These are phyloP conservation scores for Coniochaeta sp. DNA, from an alignment of 2,329 filamentous ascomycete species.

Conservation along the genomic window DNA sequence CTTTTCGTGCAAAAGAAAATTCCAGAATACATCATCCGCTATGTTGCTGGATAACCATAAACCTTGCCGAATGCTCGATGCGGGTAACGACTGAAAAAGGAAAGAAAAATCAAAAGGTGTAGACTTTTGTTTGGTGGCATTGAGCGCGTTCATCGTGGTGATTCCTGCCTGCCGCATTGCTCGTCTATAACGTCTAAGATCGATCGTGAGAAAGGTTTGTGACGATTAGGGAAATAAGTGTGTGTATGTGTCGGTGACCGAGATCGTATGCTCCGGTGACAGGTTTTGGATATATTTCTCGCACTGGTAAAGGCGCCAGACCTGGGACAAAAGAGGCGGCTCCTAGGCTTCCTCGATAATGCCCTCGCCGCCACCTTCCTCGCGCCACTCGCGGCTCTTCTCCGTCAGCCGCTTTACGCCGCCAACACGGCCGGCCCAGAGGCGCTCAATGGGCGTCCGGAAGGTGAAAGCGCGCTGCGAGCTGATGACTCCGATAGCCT, in stretches of 20 bases:
- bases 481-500: conserved; percentile 94
- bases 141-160: conserved; percentile 1
- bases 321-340: background rate
- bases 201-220: background rate
- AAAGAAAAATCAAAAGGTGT: conserved; percentile 5
- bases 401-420: conserved; percentile 80
- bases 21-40: background rate
- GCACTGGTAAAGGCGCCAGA: background rate
- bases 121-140: background rate
- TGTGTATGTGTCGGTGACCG: too few species aligned
- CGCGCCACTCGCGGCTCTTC: conserved; percentile 84
- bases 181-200: conserved; percentile 4
- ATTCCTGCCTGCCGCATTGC: conserved; percentile 1
- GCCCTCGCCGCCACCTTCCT: conserved; percentile 69
- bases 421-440: conserved; percentile 78
- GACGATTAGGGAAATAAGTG: background rate
- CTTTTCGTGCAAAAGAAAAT: conserved; percentile 2
- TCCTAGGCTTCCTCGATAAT: conserved; percentile 53
- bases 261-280: too few species aligned
- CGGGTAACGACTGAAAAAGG: background rate
- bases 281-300: too few species aligned
- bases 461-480: conserved; percentile 92
- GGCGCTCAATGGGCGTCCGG: conserved; percentile 77
- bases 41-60: background rate
- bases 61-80: background rate